Evolutionary conservation across 2,329 filamentous ascomycete genomes (phyloP), one percentile per base, ranked within the genome.

Genomic region (Tolypocladium tundrense): DNA sequence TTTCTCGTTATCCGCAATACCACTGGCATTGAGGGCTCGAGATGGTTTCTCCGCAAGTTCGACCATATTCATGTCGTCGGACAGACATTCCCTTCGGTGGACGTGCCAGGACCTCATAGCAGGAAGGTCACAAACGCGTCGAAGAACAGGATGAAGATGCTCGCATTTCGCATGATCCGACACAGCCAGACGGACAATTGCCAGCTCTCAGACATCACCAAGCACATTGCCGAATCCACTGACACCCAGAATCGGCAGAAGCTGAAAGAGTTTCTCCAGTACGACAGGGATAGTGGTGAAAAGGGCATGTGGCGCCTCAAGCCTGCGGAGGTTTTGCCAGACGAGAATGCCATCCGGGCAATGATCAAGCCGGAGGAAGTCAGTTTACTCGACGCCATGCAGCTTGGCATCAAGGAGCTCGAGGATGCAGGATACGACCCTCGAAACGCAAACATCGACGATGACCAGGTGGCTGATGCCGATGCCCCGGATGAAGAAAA

Each of bases 361-460:
- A 91, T 95, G 87, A 91, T 99, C 64, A 93, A 92, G 63, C 93
- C 94, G 0, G 94, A 99, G 72, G 93, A 97, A 67, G 90, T 97
- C 1, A 97, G 91, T 71, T 75, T 97, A 51, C 85, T 97, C 37
- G 93, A 99, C 69, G 90, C 93, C 0, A 99, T 97, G 93, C 91
- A 97, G 71, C 88, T 97, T 43, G 94, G 94, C 51, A 86, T 91
- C 62, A 91, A 95, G 68, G 88, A 96, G 70, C 84, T 99, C 37
- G 85, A 89, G 62, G 94, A 97, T 71, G 90, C 94, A 24, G 94
- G 94, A 11, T 96, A 93, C 70, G 89, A 90, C 60, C 77, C 79
- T 53, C 84, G 76, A 67, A 83, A 84, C 69, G 75, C 82, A 43
- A 77, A 72, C 35, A 80, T 82, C 14, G 86, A 88, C 33, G 86